A percentile compares a stretch with the other conserved stretches of the same genome.
Conservation (phyloP, 192 early-diverging fungal species). For the Linnemannia elongata region DNA sequence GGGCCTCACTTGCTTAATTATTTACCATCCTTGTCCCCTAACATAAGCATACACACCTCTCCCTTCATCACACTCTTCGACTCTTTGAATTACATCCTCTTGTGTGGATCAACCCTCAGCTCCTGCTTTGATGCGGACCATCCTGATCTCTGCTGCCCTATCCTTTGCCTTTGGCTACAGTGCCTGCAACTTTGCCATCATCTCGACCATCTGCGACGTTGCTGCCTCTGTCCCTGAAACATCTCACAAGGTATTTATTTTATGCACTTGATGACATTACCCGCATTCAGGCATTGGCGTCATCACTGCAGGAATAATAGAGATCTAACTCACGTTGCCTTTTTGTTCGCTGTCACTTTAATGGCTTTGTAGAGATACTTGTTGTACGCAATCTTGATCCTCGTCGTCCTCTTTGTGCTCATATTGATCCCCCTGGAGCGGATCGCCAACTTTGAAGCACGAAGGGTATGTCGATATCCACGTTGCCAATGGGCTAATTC, state of each 20-base stretch:
- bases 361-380: conserved; percentile 46
- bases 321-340: background rate
- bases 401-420: conserved; percentile 55
- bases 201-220: conserved; percentile 53
- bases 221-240: conserved; percentile 51
- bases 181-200: conserved; percentile 55
- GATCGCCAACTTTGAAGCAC: conserved; percentile 63
- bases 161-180: conserved; percentile 56
- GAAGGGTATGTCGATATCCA: conserved; percentile 37
- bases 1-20: too few relatives aligned
- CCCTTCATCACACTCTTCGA: background rate
- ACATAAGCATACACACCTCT: background rate
- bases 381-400: conserved; percentile 57
- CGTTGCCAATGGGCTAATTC: background rate
- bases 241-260: conserved; percentile 42
- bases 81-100: background rate
- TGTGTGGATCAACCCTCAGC: background rate
- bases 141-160: conserved; percentile 46
- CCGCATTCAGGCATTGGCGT: too few relatives aligned
- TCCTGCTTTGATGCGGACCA: conserved; percentile 50
- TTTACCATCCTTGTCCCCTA: too few relatives aligned
- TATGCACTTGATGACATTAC: background rate
- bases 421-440: conserved; percentile 61
- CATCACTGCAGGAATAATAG: too few relatives aligned
- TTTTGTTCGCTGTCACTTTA: background rate